Evolutionary conservation across 164 flowering plant species (phyloP), one percentile per base, ranked within the genome.

Genomic region (Vitis rupestris): DNA sequence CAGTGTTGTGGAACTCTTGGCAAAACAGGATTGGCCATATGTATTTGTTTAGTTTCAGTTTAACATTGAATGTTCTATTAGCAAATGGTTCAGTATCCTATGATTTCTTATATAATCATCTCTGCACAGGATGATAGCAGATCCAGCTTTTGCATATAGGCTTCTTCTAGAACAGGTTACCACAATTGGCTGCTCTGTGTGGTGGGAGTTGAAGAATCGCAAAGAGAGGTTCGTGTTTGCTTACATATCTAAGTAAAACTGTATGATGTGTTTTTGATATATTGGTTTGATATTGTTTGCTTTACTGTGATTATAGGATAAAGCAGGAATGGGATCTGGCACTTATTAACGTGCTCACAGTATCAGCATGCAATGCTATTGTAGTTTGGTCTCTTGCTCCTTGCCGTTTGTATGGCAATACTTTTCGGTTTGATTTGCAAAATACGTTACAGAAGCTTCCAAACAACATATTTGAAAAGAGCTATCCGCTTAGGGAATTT

Each of bases 291-390:
- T n/a, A n/a, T n/a, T n/a, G n/a, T n/a, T n/a, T n/a, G n/a, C n/a
- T n/a, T n/a, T n/a, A n/a, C n/a, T n/a, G n/a, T 65, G 2, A 6
- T 68, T 75, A 56, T 74, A 96, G 98, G 85, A 82, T 96, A 79
- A 92, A 89, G 79, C 81, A 93, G 68, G 99, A 96, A 76, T 96
- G 99, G 99, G 97, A 96, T 86, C 81, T 92, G 75, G 99, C 97
- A 27, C 94, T 96, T 59, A 61, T 92, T 64, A 96, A 96, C 75
- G 97, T 96, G 66, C 86, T 96, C 59, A 93, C 97, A 27, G 85
- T 73, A 64, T 69, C 94, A 49, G 89, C 90, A 66, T 93, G 98
- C 87, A 96, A 90, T 80, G 95, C 94, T 49, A 7, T 88, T 64
- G 93, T 89, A 75, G 95, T 93, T 70, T 93, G 98, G 98, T 88